Base-by-base conservation (phyloP, 495 filamentous ascomycete species). In the Penicillium paradoxum region DNA sequence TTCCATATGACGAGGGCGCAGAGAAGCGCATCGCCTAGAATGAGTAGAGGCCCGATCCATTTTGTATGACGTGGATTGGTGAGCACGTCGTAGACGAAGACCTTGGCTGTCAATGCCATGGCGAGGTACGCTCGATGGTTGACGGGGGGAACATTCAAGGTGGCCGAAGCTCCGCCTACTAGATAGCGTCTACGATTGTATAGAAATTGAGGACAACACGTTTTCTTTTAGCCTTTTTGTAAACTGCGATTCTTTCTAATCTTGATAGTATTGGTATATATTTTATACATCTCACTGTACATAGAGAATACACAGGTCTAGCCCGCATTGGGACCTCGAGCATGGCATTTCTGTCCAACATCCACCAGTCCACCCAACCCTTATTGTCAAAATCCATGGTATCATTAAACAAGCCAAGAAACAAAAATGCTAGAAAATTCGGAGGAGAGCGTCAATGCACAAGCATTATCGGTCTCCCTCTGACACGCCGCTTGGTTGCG, bases 1-100 rank as follows among this genome's bases (percentile, higher is more conserved):
- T 86, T 93, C 79, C 80, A 82, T 52, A 97, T 90, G 51, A 97
- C 80, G 25, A 89, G 66, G 18, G 69, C 77, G 64, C 84, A 90
- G 15, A 97, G 80, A 24, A 80, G 60, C 4, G 86, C 84, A 62
- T 97, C 93, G 36, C 76, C 73, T n/a, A 85, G 57, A 45, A 96
- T 71, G 2, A 97, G 75, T 0, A 86, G 66, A 3, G 87, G 84
- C 5, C 79, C 74, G 42, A 87, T 70, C 83, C 83, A 86, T 83
- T 58, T 65, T 32, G 79, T 76, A 54, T 86, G 80, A 43, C 70
- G 72, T 17, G 79, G 76, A 53, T 84, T 76, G 27, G 50, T 67
- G 5, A 75, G 65, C 32, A 81, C 54, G 50, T 71, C 64, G 49
- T 58, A 53, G 45, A 55, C 45, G 17, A 60, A 51, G 33, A 19